Percentiles rank a stretch among this genome's conserved stretches.
phyloP scores from a whole-genome alignment of 1,284 basidiomycete genomes.

The Cutaneotrichosporon curvatum region DNA sequence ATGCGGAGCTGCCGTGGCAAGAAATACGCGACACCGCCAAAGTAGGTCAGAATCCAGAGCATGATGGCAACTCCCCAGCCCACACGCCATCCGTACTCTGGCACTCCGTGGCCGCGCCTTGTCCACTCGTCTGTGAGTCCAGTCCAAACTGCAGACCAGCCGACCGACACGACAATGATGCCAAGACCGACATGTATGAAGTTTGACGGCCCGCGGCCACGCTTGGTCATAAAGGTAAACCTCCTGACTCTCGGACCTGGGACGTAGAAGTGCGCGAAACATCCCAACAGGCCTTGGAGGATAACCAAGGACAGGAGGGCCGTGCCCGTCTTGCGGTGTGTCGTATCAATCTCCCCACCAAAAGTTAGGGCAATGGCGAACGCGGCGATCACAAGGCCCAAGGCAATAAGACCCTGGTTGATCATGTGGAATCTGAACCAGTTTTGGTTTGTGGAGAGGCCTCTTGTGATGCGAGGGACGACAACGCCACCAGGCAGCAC shows the following conservation, averaged over 20 bases:
- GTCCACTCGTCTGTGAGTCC: constrained; percentile 29
- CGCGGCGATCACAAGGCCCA: constrained; percentile 52
- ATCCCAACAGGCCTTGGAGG: constrained; percentile 55
- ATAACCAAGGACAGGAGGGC: constrained; percentile 58
- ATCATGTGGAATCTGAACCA: constrained; percentile 57
- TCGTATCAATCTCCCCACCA: constrained; percentile 33
- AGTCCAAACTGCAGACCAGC: constrained; percentile 29
- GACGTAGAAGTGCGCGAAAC: constrained; percentile 53
- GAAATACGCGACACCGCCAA: constrained; percentile 23
- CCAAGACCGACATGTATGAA: constrained; percentile 32
- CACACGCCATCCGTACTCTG: constrained; percentile 22
- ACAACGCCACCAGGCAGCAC: constrained; percentile 57
- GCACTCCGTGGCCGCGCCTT: constrained; percentile 16
- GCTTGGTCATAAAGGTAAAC: constrained; percentile 17
- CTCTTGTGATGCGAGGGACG: constrained; percentile 55
- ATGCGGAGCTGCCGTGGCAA: constrained; percentile 19
- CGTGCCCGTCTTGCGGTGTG: constrained; percentile 57
- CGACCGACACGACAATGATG: constrained; percentile 23
- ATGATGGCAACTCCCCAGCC: constrained; percentile 33
- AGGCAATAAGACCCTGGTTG: constrained; percentile 53
- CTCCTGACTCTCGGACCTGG: constrained; percentile 1
- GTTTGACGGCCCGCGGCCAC: constrained; percentile 30
- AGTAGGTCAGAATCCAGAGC: constrained; percentile 10
- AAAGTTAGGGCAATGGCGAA: constrained; percentile 38
- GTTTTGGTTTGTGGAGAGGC: constrained; percentile 46